phyloP scores from a whole-genome alignment of 192 early-diverging fungal genomes.

The Rhizoclosmatium sp. region DNA sequence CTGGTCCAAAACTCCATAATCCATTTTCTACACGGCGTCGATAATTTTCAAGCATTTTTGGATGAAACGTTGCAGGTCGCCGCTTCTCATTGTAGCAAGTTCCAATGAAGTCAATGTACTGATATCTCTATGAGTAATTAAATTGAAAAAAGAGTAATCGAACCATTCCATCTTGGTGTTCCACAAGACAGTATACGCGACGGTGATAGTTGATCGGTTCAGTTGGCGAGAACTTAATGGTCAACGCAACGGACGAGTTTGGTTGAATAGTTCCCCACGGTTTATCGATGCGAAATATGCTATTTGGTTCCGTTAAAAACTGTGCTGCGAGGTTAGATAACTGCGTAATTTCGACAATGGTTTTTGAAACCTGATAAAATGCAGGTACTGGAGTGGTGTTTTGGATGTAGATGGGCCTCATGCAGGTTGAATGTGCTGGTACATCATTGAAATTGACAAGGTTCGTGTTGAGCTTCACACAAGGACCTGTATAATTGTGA shows the following conservation, averaged over 20 bases:
- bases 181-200: slow-evolving; percentile 63
- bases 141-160: neutral
- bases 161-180: slow-evolving; percentile 63
- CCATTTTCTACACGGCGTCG: slow-evolving; percentile 55
- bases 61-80: slow-evolving; percentile 59
- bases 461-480: slow-evolving; percentile 54
- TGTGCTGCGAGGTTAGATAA: slow-evolving; percentile 12
- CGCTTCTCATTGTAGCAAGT: slow-evolving; percentile 68
- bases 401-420: slow-evolving; percentile 53
- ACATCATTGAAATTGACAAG: slow-evolving; percentile 65
- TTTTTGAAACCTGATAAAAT: slow-evolving; percentile 52
- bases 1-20: slow-evolving; percentile 59
- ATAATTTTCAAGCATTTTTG: slow-evolving; percentile 56
- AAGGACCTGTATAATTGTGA: slow-evolving; percentile 41
- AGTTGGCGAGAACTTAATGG: slow-evolving; percentile 57
- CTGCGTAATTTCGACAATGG: neutral
- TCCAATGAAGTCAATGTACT: slow-evolving; percentile 61
- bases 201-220: slow-evolving; percentile 68
- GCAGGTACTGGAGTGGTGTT: slow-evolving; percentile 52
- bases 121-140: neutral
- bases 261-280: slow-evolving; percentile 56
- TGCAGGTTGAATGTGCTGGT: slow-evolving; percentile 43
- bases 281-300: slow-evolving; percentile 63
- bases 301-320: slow-evolving; percentile 56
- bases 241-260: slow-evolving; percentile 59